Conservation (phyloP, 345 rosid genomes). For the Hibiscus syriacus region DNA sequence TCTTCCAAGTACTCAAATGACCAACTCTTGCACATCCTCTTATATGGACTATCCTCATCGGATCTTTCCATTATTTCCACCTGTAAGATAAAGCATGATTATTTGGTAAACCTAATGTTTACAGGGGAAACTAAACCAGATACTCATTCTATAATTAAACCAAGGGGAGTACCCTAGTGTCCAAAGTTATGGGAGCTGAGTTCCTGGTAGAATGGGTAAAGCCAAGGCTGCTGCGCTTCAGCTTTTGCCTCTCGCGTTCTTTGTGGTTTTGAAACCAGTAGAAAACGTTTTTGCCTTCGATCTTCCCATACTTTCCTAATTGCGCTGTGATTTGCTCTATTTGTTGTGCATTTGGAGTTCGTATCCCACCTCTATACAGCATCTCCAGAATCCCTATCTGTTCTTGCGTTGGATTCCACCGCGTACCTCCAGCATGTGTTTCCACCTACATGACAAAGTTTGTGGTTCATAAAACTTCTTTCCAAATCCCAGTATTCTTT, state of each 20-base stretch:
- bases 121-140: background rate
- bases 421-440: slow-evolving; percentile 84
- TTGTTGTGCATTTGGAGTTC: slow-evolving; percentile 94
- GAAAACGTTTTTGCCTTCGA: slow-evolving; percentile 94
- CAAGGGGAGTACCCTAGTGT: slow-evolving; percentile 31
- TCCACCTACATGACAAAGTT: slow-evolving; percentile 45
- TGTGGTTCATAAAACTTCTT: background rate
- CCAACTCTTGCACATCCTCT: background rate
- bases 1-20: background rate
- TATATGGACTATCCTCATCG: background rate
- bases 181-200: slow-evolving; percentile 26
- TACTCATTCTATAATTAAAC: background rate
- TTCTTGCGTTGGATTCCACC: slow-evolving; percentile 98
- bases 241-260: slow-evolving; percentile 97
- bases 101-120: background rate
- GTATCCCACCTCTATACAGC: slow-evolving; percentile 79
- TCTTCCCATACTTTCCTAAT: slow-evolving; percentile 76
- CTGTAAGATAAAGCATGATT: background rate
- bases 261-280: slow-evolving; percentile 99
- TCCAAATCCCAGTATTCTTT: background rate
- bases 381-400: slow-evolving; percentile 91
- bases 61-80: background rate
- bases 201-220: slow-evolving; percentile 41
- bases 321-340: slow-evolving; percentile 88
- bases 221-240: slow-evolving; percentile 67